Percentiles rank a stretch among this genome's conserved stretches.
Evolutionary conservation across 1,139 yeast genomes (phyloP).

Genomic region (Scheffersomyces titani): DNA sequence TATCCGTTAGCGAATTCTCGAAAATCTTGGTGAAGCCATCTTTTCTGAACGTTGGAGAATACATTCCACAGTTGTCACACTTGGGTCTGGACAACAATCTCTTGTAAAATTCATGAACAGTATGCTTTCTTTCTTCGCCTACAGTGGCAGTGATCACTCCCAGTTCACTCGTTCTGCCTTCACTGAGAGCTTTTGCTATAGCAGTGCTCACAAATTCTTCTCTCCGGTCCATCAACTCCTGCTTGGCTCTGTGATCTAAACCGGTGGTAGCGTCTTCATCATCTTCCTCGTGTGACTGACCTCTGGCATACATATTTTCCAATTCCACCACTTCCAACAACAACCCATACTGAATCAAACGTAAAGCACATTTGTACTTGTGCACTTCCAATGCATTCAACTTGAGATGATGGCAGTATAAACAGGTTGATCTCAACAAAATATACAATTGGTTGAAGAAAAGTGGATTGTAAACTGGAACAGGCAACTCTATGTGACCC

Average conservation of each 20-base stretch:
- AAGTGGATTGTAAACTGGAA: constrained; percentile 92
- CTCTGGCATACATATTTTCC: constrained; percentile 56
- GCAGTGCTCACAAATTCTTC: constrained; percentile 69
- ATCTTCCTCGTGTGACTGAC: constrained; percentile 33
- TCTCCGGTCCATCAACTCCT: constrained; percentile 58
- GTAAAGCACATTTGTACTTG: constrained; percentile 73
- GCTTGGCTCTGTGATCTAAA: constrained; percentile 40
- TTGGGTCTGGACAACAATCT: constrained; percentile 72
- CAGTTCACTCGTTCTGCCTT: constrained; percentile 64
- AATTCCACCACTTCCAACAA: constrained; percentile 74
- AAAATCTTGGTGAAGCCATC: constrained; percentile 94
- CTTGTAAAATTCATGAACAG: constrained; percentile 76
- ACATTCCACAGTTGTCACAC: constrained; percentile 97
- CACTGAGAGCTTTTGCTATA: constrained; percentile 73
- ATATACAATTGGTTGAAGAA: constrained; percentile 90
- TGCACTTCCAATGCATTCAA: constrained; percentile 70
- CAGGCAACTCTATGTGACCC: constrained; percentile 96
- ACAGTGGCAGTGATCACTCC: constrained; percentile 85
- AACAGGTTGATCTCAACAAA: constrained; percentile 80
- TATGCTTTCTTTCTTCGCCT: constrained; percentile 78
- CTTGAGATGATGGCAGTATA: constrained; percentile 86
- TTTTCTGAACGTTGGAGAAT: constrained; percentile 88
- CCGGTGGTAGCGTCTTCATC: constrained; percentile 25
- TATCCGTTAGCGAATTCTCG: constrained; percentile 80
- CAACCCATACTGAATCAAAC: constrained; percentile 84